Evolutionary conservation across 768 basidiomycete genomes (phyloP), one percentile per base, ranked within the genome.

Genomic region (Podaxis rugospora): DNA sequence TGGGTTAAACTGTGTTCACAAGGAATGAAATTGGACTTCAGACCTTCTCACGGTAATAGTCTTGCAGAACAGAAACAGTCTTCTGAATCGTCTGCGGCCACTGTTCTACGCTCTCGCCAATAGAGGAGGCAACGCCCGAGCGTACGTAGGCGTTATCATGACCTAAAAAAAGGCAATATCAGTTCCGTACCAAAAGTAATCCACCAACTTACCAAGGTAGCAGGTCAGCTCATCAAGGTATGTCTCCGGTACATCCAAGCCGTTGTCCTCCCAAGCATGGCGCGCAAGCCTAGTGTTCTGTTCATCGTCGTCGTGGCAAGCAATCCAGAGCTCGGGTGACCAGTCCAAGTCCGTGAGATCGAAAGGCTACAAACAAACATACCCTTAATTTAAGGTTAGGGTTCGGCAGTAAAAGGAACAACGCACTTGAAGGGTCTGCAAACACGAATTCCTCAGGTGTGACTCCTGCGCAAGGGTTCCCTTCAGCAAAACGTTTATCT

Each of bases 311-410:
- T 98, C 97, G 65, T 98, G 93, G 56, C 83, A 87, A 3, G 90
- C 90, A 40, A 98, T 80, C 87, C 93, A 92, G 1, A 99, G 72
- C 69, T 92, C 87, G 0, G 90, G 85, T 1, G 90, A 92, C 90
- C 95, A 99, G 63, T 97, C 95, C 39, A 93, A 71, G 51, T 98
- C 96, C 0, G 95, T 98, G 51, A 98, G 72, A 73, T 98, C 97
- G 65, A 98, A 89, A 0, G 95, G 90, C 93, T 98, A 32, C 32
- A 32, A 32, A 9, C 7, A 66, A 32, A 36, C 9, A 53, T 25
- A 52, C 49, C 23, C 51, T 60, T 46, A 59, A 51, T 44, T 25
- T 40, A 51, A 23, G 51, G 35, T 61, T 32, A 62, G 32, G 27
- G 54, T 18, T 37, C 13, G 51, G 6, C n/a, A 25, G 2, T 44